Base-by-base conservation (phyloP, 352 stramenopile species). In the Peronospora tabacina region DNA sequence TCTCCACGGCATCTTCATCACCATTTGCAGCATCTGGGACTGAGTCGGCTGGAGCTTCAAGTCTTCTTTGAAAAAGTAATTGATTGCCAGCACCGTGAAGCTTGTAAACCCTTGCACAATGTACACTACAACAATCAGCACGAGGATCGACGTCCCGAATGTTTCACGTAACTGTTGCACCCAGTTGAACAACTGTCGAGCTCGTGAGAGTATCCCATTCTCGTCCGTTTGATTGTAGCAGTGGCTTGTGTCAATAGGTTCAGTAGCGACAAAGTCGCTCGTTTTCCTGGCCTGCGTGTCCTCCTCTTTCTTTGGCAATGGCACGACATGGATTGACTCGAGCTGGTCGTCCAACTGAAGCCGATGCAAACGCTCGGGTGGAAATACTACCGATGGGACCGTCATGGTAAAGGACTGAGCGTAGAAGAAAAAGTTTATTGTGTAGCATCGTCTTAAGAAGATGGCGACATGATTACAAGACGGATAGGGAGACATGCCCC, bases 61-160 rank as follows among this genome's bases (percentile, higher is more conserved):
- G 44, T 98, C 78, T 69, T 98, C 94, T 54, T 98, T 98, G 33
- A 98, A 86, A 37, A 98, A 95, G 66, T 97, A 98, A 39, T 95
- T 98, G 63, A 97, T 72, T 30, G 92, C 89, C 5, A 98, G 60
- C 15, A 70, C 68, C 10, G 88, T 94, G 32, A 98, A 87, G 52
- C 89, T 96, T 16, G 95, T 73, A 35, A 97, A 96, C 16, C 94
- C 94, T 63, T 98, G 90, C 0, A 96, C 87, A 42, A 95, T 92
- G 61, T 98, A 97, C 42, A 97, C 94, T 0, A 79, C 79, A 16
- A 58, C 68, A 19, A 87, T 72, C 11, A 91, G 62, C 42, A 84
- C 48, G 16, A 91, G 55, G 48, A 89, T 87, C 17, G 69, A 59
- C 32, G 70, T 82, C 13, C 77, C 77, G 37, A 91, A 91, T 2